A percentile compares a stretch with the other conserved stretches of the same genome.
Conservation (phyloP, 176 grass and related monocot species). For the Musa beccarii region DNA sequence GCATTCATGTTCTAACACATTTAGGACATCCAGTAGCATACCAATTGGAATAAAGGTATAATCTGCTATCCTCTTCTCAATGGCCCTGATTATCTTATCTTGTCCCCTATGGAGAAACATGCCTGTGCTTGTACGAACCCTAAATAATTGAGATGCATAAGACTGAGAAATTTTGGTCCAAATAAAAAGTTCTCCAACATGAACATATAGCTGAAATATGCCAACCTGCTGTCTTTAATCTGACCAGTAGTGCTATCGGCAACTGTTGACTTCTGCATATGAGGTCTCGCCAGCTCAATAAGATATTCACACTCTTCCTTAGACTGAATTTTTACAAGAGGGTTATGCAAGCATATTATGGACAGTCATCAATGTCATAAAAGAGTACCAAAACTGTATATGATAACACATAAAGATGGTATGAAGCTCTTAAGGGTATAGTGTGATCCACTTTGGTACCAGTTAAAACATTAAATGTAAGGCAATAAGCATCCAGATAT, state of each 20-base stretch:
- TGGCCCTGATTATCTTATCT: slow-evolving; percentile 68
- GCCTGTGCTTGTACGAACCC: slow-evolving; percentile 93
- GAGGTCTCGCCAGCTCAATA: slow-evolving; percentile 71
- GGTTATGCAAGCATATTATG: background rate
- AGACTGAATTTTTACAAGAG: slow-evolving; percentile 30
- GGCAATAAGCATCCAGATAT: no score
- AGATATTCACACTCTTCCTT: slow-evolving; percentile 91
- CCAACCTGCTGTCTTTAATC: slow-evolving; percentile 81
- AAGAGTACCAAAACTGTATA: no score
- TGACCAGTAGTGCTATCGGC: slow-evolving; percentile 76
- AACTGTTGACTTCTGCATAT: slow-evolving; percentile 86
- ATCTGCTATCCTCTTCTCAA: slow-evolving; percentile 90
- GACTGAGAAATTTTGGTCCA: background rate
- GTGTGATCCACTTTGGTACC: no score
- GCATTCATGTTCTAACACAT: background rate
- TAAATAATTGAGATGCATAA: slow-evolving; percentile 11
- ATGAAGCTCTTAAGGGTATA: no score
- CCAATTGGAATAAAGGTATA: slow-evolving; percentile 86
- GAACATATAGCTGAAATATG: background rate
- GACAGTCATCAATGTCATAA: background rate
- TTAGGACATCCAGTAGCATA: slow-evolving; percentile 8
- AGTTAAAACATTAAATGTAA: no score
- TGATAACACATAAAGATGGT: no score
- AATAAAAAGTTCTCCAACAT: background rate
- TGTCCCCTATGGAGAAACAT: slow-evolving; percentile 70